Base-by-base conservation (phyloP, 2,329 filamentous ascomycete species). In the Fusarium sp. region DNA sequence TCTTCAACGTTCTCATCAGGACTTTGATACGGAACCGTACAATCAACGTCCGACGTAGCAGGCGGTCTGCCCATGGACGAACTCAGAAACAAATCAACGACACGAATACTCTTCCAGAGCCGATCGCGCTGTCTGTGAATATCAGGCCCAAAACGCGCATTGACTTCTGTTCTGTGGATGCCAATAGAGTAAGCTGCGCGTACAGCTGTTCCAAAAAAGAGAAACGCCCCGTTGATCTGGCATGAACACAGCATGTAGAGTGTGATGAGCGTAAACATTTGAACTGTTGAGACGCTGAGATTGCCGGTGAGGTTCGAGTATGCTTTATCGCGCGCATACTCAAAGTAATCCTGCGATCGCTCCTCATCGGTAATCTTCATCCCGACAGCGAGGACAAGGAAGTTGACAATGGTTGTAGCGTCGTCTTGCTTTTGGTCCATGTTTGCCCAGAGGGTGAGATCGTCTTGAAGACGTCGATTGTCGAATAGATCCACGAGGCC, bases 11-110 rank as follows among this genome's bases (percentile, higher is more conserved):
- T 76, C 13, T 79, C 78, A 7, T 81, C 81, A 0, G 78, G 58
- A 6, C 72, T 78, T 20, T 82, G 79, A 69, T 87, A 89, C 0
- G 85, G 79, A 0, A 89, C 86, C 0, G 86, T 89, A 76, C 87
- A 88, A 67, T 89, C 87, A 3, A 87, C 81, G 47, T 88, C 87
- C 0, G 86, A 88, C 1, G 86, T 86, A 0, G 86, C 85, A 0
- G 87, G 87, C 0, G 87, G 87, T 1, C 87, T 81, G 7, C 87
- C 87, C 86, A 88, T 88, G 3, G 85, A 87, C 7, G 84, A 85
- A 72, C 85, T 87, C 0, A 89, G 79, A 64, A 86, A 88, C 1
- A 89, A 76, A 65, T 89, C 87, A 12, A 89, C 79, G 0, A 87
- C 80, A 4, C 87, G 82, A 8, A 89, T 76, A 63, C 86, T 88